Conservation (phyloP, 768 basidiomycete genomes). For the Pisolithus albus region DNA sequence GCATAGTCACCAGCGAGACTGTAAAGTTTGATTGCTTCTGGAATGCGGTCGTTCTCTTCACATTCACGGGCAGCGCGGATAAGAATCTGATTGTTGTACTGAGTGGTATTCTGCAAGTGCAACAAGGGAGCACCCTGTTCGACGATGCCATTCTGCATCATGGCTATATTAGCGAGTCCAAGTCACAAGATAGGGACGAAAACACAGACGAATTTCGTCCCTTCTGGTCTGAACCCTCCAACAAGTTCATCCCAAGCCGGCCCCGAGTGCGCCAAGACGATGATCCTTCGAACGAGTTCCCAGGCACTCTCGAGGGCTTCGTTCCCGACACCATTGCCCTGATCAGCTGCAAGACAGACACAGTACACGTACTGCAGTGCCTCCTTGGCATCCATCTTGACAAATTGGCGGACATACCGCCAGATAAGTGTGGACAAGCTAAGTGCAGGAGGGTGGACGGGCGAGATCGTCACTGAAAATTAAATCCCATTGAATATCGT, state of each 20-base stretch:
- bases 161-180: neutral
- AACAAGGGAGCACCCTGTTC: conserved; percentile 78
- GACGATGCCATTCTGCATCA: conserved; percentile 69
- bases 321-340: conserved; percentile 61
- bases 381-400: conserved; percentile 87
- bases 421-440: conserved; percentile 82
- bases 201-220: conserved; percentile 73
- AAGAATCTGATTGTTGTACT: conserved; percentile 80
- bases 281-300: conserved; percentile 73
- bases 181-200: neutral
- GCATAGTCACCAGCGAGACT: conserved; percentile 89
- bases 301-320: conserved; percentile 80
- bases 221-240: conserved; percentile 87
- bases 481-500: neutral
- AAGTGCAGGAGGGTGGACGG: conserved; percentile 62
- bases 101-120: conserved; percentile 54
- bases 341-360: conserved; percentile 71
- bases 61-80: conserved; percentile 75
- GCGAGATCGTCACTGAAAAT: conserved; percentile 56
- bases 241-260: conserved; percentile 90
- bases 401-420: conserved; percentile 90
- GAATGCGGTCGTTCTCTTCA: conserved; percentile 75
- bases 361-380: conserved; percentile 94
- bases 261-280: conserved; percentile 70
- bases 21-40: conserved; percentile 92